Percentiles rank a stretch among this genome's conserved stretches.
Evolutionary conservation across 2,329 filamentous ascomycete genomes (phyloP).

Genomic region (Diaporthe destruens): DNA sequence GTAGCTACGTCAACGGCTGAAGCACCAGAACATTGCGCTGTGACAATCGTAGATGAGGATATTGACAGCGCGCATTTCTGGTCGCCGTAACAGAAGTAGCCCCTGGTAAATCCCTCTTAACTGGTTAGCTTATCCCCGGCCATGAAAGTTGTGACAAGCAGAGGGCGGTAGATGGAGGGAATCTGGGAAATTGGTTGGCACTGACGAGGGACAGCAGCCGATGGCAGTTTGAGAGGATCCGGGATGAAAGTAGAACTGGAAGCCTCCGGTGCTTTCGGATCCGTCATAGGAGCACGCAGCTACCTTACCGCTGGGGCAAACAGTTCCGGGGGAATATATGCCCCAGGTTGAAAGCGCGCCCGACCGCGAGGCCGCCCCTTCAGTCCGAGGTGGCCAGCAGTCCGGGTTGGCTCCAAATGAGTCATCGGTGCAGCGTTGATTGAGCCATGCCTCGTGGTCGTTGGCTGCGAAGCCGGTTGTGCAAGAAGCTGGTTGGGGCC

Average conservation of each 20-base stretch:
- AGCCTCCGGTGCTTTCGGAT: background rate
- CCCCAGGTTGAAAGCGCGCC: constrained; percentile 1
- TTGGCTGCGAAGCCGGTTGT: background rate
- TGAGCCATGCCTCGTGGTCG: background rate
- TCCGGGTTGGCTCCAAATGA: background rate
- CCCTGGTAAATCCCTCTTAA: background rate
- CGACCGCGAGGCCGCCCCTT: constrained; percentile 6
- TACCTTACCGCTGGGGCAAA: background rate
- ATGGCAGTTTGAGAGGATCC: constrained; percentile 3
- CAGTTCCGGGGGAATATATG: background rate
- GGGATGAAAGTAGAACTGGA: constrained; percentile 5
- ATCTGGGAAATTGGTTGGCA: background rate
- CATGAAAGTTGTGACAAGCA: no score
- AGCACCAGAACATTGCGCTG: background rate
- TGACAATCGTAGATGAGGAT: background rate
- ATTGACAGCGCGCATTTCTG: constrained; percentile 3
- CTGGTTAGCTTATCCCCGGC: background rate
- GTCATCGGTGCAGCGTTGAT: background rate
- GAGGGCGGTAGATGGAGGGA: no score
- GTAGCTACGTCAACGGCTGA: background rate
- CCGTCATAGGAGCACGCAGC: background rate
- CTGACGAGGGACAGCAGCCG: constrained; percentile 12
- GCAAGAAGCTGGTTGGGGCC: background rate
- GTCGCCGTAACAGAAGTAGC: background rate
- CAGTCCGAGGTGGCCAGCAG: constrained; percentile 12